phyloP scores from a whole-genome alignment of 768 basidiomycete genomes.

The Serpula lacrymans region DNA sequence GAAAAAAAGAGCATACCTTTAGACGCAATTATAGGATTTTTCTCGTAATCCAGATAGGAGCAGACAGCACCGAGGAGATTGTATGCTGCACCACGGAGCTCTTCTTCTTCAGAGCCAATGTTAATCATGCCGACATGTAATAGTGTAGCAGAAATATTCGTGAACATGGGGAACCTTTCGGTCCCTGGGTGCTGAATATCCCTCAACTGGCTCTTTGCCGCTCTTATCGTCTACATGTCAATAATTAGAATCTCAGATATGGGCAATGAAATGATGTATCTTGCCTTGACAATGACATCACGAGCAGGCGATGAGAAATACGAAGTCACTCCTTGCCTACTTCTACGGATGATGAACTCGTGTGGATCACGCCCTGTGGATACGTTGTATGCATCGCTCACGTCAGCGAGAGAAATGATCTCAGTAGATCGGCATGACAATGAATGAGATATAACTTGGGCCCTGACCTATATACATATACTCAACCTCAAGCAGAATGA shows the following conservation, averaged over 20 bases:
- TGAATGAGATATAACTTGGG: slow-evolving; percentile 64
- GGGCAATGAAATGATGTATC: not conserved
- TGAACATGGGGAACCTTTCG: slow-evolving; percentile 73
- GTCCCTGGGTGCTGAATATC: slow-evolving; percentile 47
- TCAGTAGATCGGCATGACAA: slow-evolving; percentile 78
- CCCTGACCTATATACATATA: slow-evolving; percentile 48
- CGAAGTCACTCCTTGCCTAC: slow-evolving; percentile 64
- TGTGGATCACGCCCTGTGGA: slow-evolving; percentile 71
- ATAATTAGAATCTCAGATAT: not conserved
- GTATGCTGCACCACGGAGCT: slow-evolving; percentile 75
- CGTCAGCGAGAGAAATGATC: slow-evolving; percentile 72
- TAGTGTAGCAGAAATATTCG: slow-evolving; percentile 81
- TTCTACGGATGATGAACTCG: slow-evolving; percentile 79
- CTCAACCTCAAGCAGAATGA: slow-evolving; percentile 4
- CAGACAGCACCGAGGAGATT: slow-evolving; percentile 77
- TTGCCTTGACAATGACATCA: slow-evolving; percentile 73
- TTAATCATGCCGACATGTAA: slow-evolving; percentile 86
- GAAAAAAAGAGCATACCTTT: slow-evolving; percentile 46
- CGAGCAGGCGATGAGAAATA: slow-evolving; percentile 73
- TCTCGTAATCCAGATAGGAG: slow-evolving; percentile 73
- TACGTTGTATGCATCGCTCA: slow-evolving; percentile 86
- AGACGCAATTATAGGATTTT: slow-evolving; percentile 63
- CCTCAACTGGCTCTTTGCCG: slow-evolving; percentile 69
- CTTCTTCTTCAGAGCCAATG: slow-evolving; percentile 68
- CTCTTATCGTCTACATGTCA: slow-evolving; percentile 56